Percentiles rank a stretch among this genome's conserved stretches.
Conservation (phyloP, 1,284 basidiomycete genomes). For the Papiliotrema terrestris region DNA sequence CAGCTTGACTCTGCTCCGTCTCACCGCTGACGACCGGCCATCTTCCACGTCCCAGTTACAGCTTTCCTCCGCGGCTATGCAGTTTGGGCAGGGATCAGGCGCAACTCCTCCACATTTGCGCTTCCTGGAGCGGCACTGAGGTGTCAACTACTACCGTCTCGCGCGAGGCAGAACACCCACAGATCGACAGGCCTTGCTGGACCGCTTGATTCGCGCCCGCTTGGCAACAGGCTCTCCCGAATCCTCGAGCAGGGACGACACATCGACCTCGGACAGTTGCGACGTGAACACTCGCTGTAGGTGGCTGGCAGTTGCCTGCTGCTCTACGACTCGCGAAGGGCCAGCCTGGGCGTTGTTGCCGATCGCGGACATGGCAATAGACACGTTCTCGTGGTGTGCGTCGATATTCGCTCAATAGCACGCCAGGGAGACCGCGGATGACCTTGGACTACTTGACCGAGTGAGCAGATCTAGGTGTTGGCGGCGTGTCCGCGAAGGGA, state of each 20-base stretch:
- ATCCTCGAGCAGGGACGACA: neutral
- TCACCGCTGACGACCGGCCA: conserved; percentile 19
- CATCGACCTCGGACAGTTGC: neutral
- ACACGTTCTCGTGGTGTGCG: neutral
- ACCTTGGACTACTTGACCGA: neutral
- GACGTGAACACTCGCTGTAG: neutral
- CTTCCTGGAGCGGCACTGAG: neutral
- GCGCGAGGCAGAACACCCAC: neutral
- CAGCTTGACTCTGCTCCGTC: conserved; percentile 7
- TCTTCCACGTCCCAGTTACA: conserved; percentile 27
- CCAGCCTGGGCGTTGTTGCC: neutral
- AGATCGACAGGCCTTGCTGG: neutral
- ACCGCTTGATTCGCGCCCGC: neutral
- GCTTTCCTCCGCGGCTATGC: conserved; percentile 14
- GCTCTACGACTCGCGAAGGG: neutral
- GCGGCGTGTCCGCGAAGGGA: neutral
- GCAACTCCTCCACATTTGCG: conserved; percentile 20
- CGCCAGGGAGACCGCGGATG: neutral
- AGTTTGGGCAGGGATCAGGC: conserved; percentile 23
- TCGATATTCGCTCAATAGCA: neutral
- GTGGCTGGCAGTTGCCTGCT: neutral
- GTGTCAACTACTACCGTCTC: neutral
- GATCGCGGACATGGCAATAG: neutral
- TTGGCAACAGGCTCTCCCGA: neutral
- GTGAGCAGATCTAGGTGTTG: neutral